A percentile compares a stretch with the other conserved stretches of the same genome.
These are phyloP conservation scores for Suhomyces pyralidae DNA, from an alignment of 805 yeast genomes.

Conservation along the genomic window DNA sequence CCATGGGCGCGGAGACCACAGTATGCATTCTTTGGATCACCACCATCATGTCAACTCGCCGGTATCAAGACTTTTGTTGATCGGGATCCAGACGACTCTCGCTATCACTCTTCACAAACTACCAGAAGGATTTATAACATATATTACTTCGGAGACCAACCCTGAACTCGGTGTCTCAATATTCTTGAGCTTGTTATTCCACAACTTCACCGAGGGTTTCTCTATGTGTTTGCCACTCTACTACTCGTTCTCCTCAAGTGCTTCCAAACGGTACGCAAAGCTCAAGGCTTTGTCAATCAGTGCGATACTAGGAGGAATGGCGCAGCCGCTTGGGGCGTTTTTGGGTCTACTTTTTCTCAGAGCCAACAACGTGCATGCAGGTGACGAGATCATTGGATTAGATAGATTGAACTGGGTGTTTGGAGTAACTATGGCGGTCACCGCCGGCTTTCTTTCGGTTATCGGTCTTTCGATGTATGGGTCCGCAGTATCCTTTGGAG, in stretches of 20 bases:
- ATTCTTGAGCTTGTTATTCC: conserved; percentile 80
- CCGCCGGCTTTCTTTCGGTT: conserved; percentile 82
- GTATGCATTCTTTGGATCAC: conserved; percentile 45
- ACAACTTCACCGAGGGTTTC: conserved; percentile 92
- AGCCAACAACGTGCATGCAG: conserved; percentile 30
- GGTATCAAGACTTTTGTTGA: conserved; percentile 70
- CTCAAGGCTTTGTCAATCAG: conserved; percentile 62
- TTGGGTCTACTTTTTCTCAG: conserved; percentile 53
- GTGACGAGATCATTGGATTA: conserved; percentile 28
- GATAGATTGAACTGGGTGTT: conserved; percentile 42
- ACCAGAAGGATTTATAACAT: conserved; percentile 93
- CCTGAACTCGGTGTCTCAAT: conserved; percentile 69
- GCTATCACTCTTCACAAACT: conserved; percentile 87
- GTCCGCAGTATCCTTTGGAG: conserved; percentile 77
- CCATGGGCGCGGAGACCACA: conserved; percentile 17
- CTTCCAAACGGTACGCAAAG: conserved; percentile 45
- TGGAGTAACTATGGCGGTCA: conserved; percentile 65
- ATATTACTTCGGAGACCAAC: conserved; percentile 68
- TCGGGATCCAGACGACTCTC: conserved; percentile 85
- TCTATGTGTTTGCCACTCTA: conserved; percentile 89
- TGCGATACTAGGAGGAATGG: conserved; percentile 70
- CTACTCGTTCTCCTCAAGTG: conserved; percentile 53
- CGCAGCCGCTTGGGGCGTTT: conserved; percentile 89
- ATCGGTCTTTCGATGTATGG: conserved; percentile 85
- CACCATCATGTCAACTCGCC: conserved; percentile 83